phyloP scores from a whole-genome alignment of 2,329 filamentous ascomycete genomes.

The Macrophomina phaseolina region DNA sequence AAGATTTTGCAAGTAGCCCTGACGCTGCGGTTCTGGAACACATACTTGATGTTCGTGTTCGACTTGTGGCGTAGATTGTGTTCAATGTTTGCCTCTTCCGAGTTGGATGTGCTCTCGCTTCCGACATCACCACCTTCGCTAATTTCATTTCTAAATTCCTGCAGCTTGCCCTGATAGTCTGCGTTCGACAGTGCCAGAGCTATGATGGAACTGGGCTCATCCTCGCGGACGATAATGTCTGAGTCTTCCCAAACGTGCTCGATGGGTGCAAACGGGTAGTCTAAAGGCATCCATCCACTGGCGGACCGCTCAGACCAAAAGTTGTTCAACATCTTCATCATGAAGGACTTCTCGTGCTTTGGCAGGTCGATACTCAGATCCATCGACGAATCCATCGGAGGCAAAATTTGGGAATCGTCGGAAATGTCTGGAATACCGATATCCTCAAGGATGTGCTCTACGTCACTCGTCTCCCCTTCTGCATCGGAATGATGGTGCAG shows the following conservation, averaged over 20 bases:
- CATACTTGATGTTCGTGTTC: conserved; percentile 93
- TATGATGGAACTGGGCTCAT: conserved; percentile 95
- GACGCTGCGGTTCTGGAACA: conserved; percentile 91
- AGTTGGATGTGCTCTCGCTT: conserved; percentile 33
- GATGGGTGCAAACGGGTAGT: conserved; percentile 81
- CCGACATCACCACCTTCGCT: conserved; percentile 33
- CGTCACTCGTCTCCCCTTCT: conserved; percentile 66
- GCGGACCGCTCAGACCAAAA: conserved; percentile 99
- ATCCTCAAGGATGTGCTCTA: conserved; percentile 74
- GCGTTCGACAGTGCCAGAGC: conserved; percentile 88
- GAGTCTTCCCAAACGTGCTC: conserved; percentile 98
- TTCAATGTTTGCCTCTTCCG: conserved; percentile 76
- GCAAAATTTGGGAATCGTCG: conserved; percentile 58
- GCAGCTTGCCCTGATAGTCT: conserved; percentile 83
- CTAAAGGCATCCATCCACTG: conserved; percentile 88
- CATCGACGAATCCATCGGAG: conserved; percentile 60
- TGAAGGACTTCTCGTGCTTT: conserved; percentile 88
- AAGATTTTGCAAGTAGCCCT: conserved; percentile 98
- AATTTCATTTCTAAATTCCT: conserved; percentile 61
- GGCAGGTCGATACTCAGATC: conserved; percentile 76
- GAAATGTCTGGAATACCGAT: conserved; percentile 67
- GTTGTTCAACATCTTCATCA: conserved; percentile 94
- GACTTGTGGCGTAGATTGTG: conserved; percentile 82
- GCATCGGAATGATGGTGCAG: conserved; percentile 57
- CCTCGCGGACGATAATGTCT: conserved; percentile 95